These are phyloP conservation scores for Cymbopogon citratus DNA, from an alignment of 176 grass and related monocot genomes.

Conservation along the genomic window DNA sequence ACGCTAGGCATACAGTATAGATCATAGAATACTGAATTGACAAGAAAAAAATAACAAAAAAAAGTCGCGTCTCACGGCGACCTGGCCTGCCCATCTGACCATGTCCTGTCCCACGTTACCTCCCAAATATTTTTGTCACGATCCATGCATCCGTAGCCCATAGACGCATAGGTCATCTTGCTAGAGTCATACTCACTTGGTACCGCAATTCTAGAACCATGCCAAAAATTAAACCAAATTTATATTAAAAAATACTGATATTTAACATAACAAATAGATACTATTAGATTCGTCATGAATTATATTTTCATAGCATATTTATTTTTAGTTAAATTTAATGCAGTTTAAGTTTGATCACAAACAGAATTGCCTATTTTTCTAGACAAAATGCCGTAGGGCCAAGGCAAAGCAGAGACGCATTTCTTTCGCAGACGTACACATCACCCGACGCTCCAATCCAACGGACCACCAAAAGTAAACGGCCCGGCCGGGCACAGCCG, in stretches of 20 bases:
- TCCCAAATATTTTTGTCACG: neutral
- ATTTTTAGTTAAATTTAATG: neutral
- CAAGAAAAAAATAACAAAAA: neutral
- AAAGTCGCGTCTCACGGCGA: neutral
- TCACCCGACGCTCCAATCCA: conserved; percentile 20
- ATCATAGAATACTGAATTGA: neutral
- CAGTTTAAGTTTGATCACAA: neutral
- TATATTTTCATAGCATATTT: neutral
- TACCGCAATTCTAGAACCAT: neutral
- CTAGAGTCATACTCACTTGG: neutral
- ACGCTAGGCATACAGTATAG: neutral
- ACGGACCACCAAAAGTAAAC: conserved; percentile 37
- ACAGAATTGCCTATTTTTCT: neutral
- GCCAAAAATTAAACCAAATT: neutral
- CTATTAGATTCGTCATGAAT: neutral
- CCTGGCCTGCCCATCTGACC: neutral
- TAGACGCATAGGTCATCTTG: conserved; percentile 19
- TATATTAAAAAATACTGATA: neutral
- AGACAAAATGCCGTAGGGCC: conserved; percentile 15
- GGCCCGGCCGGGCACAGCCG: conserved; percentile 11
- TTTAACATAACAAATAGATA: neutral
- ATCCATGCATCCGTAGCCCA: neutral
- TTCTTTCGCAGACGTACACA: neutral
- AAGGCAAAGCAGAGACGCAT: conserved; percentile 25
- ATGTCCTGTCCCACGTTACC: neutral